Conservation (phyloP, 2,329 filamentous ascomycete genomes). For the Chaetomium sp. region DNA sequence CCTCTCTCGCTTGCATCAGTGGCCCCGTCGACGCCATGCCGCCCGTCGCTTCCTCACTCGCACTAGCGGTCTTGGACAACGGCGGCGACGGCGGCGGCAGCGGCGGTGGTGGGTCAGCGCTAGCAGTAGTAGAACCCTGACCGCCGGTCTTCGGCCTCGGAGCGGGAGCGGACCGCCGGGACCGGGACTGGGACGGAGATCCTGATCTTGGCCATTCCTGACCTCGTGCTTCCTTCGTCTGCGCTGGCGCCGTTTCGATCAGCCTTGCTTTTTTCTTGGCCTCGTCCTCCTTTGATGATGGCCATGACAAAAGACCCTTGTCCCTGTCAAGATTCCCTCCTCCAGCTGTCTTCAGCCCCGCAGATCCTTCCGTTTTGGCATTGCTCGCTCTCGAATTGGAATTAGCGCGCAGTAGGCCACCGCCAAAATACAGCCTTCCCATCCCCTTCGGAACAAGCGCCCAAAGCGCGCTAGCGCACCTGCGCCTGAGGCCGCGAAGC, state of each 20-base stretch:
- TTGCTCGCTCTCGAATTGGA: conserved; percentile 10
- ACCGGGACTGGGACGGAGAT: conserved; percentile 13
- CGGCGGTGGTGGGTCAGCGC: neutral
- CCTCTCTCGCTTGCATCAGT: conserved; percentile 2
- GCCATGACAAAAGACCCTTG: neutral
- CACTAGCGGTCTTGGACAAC: neutral
- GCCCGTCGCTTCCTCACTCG: neutral
- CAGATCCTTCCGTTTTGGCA: conserved; percentile 31
- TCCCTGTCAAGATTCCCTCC: neutral
- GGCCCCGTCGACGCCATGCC: conserved; percentile 16
- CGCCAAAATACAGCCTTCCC: conserved; percentile 54
- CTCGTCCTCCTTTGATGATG: neutral
- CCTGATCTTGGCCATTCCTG: conserved; percentile 17
- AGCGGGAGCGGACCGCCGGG: conserved; percentile 25
- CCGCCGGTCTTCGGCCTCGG: conserved; percentile 25
- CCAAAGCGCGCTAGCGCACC: conserved; percentile 64
- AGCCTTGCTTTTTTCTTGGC: conserved; percentile 6
- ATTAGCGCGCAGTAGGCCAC: conserved; percentile 29
- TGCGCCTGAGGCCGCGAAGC: conserved; percentile 62
- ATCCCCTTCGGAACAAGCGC: conserved; percentile 51
- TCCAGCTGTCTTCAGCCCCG: conserved; percentile 21
- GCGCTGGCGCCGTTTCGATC: conserved; percentile 6
- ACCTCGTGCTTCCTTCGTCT: conserved; percentile 14
- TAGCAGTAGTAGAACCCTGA: conserved; percentile 21
- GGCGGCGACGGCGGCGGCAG: neutral